Evolutionary conservation across 2,329 filamentous ascomycete species (phyloP).

Genomic region (Fusarium brachygibbosum): DNA sequence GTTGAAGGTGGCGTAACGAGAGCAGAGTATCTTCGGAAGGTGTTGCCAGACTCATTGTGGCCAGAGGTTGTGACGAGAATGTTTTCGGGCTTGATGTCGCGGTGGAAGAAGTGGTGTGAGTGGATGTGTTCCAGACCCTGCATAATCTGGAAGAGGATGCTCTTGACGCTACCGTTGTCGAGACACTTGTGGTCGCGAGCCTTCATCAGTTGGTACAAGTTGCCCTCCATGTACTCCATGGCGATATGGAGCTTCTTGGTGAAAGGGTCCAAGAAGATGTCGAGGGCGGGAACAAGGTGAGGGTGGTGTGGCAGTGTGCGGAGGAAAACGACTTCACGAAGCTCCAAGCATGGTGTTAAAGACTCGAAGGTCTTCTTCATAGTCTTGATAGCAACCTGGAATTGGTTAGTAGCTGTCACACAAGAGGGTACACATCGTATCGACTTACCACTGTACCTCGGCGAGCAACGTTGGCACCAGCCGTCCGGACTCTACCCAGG

Average conservation of each 20-base stretch:
- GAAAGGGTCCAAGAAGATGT: conserved; percentile 97
- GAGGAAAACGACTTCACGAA: conserved; percentile 97
- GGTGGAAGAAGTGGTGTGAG: conserved; percentile 96
- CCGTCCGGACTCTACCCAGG: conserved; percentile 89
- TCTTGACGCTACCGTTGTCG: conserved; percentile 93
- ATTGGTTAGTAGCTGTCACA: conserved; percentile 37
- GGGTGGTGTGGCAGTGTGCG: conserved; percentile 87
- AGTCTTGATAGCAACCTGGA: conserved; percentile 96
- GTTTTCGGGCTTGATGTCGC: conserved; percentile 99
- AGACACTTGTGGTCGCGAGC: conserved; percentile 94
- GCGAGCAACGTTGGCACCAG: conserved; percentile 88
- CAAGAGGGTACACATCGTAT: conserved; percentile 21
- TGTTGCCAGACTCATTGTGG: conserved; percentile 82
- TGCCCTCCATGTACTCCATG: conserved; percentile 99
- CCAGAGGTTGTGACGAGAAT: conserved; percentile 95
- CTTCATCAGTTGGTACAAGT: conserved; percentile 99
- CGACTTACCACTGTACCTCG: conserved; percentile 89
- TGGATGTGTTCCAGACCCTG: conserved; percentile 97
- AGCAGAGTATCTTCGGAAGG: conserved; percentile 92
- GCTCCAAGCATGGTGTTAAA: conserved; percentile 88
- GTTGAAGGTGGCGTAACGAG: conserved; percentile 95
- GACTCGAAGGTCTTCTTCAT: conserved; percentile 99
- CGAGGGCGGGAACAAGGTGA: conserved; percentile 95
- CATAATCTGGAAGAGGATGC: conserved; percentile 97
- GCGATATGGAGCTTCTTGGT: conserved; percentile 97